Percentiles rank a stretch among this genome's conserved stretches.
These are phyloP conservation scores for Nigrospora osmanthi DNA, from an alignment of 2,329 filamentous ascomycete species.

Conservation along the genomic window DNA sequence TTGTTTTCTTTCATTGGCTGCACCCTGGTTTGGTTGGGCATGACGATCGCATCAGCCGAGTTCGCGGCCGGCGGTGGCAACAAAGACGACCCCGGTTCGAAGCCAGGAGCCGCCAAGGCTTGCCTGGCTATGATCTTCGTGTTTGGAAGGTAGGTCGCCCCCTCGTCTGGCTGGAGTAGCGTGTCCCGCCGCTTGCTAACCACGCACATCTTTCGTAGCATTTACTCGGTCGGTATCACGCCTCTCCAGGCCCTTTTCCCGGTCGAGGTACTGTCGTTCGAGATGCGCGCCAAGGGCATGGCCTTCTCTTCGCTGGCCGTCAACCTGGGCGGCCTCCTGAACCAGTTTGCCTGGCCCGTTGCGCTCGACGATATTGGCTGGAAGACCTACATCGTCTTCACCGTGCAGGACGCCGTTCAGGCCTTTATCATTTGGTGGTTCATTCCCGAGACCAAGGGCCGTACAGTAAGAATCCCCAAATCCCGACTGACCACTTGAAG, in stretches of 20 bases:
- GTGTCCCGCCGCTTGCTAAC: background rate
- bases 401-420: slow-evolving; percentile 30
- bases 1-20: slow-evolving; percentile 40
- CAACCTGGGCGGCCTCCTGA: slow-evolving; percentile 34
- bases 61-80: slow-evolving; percentile 22
- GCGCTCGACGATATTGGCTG: slow-evolving; percentile 38
- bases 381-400: slow-evolving; percentile 42
- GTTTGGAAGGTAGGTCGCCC: slow-evolving; percentile 22
- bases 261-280: slow-evolving; percentile 37
- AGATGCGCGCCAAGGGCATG: slow-evolving; percentile 41
- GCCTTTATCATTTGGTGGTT: slow-evolving; percentile 35
- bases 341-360: slow-evolving; percentile 34
- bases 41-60: slow-evolving; percentile 37
- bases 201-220: slow-evolving; percentile 19
- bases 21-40: slow-evolving; percentile 40
- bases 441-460: slow-evolving; percentile 38
- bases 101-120: slow-evolving; percentile 32
- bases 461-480: slow-evolving; percentile 19
- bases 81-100: slow-evolving; percentile 15
- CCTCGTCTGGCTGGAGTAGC: too few relatives aligned
- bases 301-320: slow-evolving; percentile 33
- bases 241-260: slow-evolving; percentile 33
- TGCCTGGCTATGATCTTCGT: slow-evolving; percentile 46
- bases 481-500: too few relatives aligned
- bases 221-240: slow-evolving; percentile 33